Evolutionary conservation across 306 rosid species (phyloP).

Genomic region (Dryas drummondii): DNA sequence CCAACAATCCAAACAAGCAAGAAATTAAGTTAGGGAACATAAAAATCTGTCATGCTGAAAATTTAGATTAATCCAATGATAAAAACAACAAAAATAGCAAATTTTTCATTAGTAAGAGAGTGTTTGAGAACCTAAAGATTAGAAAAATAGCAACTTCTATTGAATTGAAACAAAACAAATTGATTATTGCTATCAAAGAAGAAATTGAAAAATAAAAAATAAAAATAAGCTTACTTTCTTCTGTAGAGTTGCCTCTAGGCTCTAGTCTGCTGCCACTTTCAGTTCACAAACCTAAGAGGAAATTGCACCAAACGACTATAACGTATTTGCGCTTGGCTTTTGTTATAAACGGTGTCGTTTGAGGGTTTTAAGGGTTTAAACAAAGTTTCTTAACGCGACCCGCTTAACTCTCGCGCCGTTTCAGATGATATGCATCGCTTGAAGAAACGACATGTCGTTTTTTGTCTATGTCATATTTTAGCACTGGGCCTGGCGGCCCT

Average conservation of each 20-base stretch:
- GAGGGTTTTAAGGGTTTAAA: constrained; percentile 7
- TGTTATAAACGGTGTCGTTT: neutral
- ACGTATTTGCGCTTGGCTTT: neutral
- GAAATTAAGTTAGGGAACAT: neutral
- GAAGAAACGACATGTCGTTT: no score
- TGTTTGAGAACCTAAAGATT: neutral
- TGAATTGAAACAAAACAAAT: neutral
- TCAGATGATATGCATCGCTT: no score
- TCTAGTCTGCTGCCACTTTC: neutral
- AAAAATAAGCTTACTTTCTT: neutral
- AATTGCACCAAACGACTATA: neutral
- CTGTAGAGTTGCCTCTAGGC: neutral
- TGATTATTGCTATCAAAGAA: neutral
- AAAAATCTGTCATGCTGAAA: neutral
- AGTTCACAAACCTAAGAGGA: neutral
- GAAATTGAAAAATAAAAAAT: neutral
- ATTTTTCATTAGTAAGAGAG: neutral
- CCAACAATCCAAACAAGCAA: constrained; percentile 2
- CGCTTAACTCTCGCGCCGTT: no score
- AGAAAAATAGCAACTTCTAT: neutral
- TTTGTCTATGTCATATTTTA: no score
- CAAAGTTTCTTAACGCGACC: neutral
- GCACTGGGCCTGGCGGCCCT: no score
- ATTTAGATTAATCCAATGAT: neutral
- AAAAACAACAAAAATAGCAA: neutral